Evolutionary conservation across 2,329 filamentous ascomycete species (phyloP).

Genomic region (Monosporascus sp.): DNA sequence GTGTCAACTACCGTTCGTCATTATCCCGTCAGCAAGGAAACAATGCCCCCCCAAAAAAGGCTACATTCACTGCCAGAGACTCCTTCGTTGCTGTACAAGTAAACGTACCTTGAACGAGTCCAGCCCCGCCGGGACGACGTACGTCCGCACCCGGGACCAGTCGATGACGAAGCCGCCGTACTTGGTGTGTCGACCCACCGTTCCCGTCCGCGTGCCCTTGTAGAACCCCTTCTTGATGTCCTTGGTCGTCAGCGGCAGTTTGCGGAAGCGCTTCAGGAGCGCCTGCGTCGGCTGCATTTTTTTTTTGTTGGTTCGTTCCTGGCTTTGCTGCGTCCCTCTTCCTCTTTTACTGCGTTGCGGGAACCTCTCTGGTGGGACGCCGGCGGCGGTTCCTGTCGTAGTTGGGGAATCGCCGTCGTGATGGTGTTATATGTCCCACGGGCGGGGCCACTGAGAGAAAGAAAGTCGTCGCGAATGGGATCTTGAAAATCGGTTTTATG

Average conservation of each 20-base stretch:
- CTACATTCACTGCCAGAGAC: background rate
- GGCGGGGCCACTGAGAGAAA: background rate
- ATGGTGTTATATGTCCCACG: background rate
- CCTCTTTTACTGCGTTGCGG: background rate
- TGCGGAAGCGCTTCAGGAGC: constrained; percentile 64
- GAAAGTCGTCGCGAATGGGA: constrained; percentile 2
- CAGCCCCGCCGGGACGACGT: constrained; percentile 68
- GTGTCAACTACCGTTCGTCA: constrained; percentile 57
- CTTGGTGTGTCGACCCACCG: constrained; percentile 80
- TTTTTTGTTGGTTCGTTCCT: constrained; percentile 4
- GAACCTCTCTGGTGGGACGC: background rate
- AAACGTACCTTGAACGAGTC: constrained; percentile 64
- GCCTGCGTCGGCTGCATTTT: constrained; percentile 63
- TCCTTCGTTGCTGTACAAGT: background rate
- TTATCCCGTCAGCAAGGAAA: background rate
- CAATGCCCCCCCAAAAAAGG: background rate
- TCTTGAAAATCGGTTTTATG: constrained; percentile 11
- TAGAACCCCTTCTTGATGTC: constrained; percentile 91
- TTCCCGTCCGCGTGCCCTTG: constrained; percentile 87
- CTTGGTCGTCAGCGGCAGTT: constrained; percentile 83
- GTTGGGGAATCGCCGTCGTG: no score
- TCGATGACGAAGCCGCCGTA: constrained; percentile 81
- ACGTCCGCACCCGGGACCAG: constrained; percentile 84
- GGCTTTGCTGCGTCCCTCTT: background rate
- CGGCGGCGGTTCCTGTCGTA: no score